Evolutionary conservation across 306 rosid species (phyloP).

Genomic region (Acmispon strigosus): DNA sequence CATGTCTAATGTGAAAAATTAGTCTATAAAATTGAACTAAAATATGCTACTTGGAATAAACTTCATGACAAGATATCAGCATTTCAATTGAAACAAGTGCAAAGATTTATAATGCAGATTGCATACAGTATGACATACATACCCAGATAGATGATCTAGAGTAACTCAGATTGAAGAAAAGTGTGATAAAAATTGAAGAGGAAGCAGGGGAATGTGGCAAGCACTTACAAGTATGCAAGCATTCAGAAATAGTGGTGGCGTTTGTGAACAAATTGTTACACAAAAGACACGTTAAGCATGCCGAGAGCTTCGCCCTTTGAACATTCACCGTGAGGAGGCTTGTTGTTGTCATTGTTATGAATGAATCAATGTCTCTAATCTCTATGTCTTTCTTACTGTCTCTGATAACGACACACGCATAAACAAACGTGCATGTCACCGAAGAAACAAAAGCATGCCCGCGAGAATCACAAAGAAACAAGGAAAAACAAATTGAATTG

Average conservation of each 20-base stretch:
- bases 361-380: too few relatives aligned
- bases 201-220: neutral
- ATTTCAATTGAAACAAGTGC: neutral
- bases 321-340: neutral
- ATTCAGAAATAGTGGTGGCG: slow-evolving; percentile 34
- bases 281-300: slow-evolving; percentile 29
- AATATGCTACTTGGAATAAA: neutral
- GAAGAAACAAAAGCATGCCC: neutral
- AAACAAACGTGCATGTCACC: slow-evolving; percentile 46
- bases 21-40: neutral
- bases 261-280: slow-evolving; percentile 21
- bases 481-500: neutral
- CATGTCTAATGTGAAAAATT: neutral
- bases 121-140: neutral
- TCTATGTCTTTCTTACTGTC: neutral
- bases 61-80: neutral
- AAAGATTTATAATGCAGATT: neutral
- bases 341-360: slow-evolving; percentile 5
- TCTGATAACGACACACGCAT: slow-evolving; percentile 18
- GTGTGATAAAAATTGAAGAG: neutral
- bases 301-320: neutral
- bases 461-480: slow-evolving; percentile 23
- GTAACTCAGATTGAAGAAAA: neutral
- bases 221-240: slow-evolving; percentile 42
- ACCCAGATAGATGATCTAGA: neutral